Conservation (phyloP, 1,284 basidiomycete genomes). For the Pseudozyma flocculosa region DNA sequence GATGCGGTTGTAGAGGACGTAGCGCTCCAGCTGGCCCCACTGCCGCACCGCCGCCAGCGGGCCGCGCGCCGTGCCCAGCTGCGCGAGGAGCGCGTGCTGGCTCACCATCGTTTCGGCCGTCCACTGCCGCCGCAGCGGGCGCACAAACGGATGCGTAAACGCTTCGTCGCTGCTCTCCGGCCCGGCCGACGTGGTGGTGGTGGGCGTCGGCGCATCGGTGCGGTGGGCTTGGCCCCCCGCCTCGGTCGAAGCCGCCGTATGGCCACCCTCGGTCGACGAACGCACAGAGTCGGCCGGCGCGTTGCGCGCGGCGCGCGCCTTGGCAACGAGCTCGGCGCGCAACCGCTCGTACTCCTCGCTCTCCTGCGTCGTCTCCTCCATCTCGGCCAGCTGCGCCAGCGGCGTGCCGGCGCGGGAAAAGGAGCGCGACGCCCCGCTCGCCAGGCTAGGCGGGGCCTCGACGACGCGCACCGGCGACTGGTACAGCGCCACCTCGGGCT, state of each 20-base stretch:
- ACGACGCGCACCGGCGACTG: constrained; percentile 32
- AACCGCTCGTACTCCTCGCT: background rate
- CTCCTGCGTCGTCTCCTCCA: background rate
- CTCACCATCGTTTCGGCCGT: too few relatives aligned
- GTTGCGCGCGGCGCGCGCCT: background rate
- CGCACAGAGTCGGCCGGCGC: too few relatives aligned
- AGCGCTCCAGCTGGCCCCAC: constrained; percentile 32
- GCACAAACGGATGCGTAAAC: constrained; percentile 6
- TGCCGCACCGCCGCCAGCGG: constrained; percentile 1
- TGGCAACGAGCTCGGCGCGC: too few relatives aligned
- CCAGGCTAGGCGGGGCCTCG: constrained; percentile 6
- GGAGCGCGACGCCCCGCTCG: background rate
- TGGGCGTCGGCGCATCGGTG: too few relatives aligned
- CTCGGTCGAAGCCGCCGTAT: too few relatives aligned
- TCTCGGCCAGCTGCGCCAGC: background rate
- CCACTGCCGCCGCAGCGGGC: too few relatives aligned
- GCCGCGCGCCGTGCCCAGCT: constrained; percentile 7
- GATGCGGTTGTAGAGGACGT: constrained; percentile 42
- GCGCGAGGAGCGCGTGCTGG: constrained; percentile 4
- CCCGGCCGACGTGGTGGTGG: constrained; percentile 7
- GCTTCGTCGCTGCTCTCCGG: background rate
- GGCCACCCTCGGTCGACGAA: too few relatives aligned
- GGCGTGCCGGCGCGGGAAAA: background rate
- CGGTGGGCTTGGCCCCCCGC: too few relatives aligned
- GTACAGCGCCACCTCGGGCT: constrained; percentile 35